Evolutionary conservation across 805 yeast species (phyloP), one percentile per base, ranked within the genome.

Genomic region (Wickerhamia fluorescens): DNA sequence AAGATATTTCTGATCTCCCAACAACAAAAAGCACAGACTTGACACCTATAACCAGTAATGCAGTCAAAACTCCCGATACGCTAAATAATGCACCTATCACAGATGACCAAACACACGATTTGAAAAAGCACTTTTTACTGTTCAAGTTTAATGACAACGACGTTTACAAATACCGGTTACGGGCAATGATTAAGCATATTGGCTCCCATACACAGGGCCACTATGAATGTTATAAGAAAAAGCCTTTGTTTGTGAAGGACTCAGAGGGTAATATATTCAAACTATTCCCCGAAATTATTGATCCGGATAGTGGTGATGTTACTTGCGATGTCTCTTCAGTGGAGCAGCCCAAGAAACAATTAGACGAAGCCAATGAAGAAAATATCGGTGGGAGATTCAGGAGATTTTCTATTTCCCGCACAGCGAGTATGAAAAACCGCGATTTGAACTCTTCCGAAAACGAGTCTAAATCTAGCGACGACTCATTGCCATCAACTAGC

Each of bases 161-260:
- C 37, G 49, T 48, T 19, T 59, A 54, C 35, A 66, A 58, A 23
- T 87, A 84, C 50, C 61, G 62, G 35, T 62, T 92, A 20, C 71
- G 68, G 37, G 81, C 96, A 0, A 60, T 85, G 37, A 75, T 92
- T 12, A 71, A 87, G 40, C 97, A 92, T 50, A 74, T 78, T 25
- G 98, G 98, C 0, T 76, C 89, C 1, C 96, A 88, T 53, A 69
- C 77, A 13, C 72, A 75, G 24, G 97, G 97, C 1, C 97, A 88
- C 48, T 88, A 87, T 49, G 95, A 88, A 45, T 84, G 95, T 44
- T 85, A 75, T 49, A 77, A 82, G 37, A 75, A 75, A 27, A 88
- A 87, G 48, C 89, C 92, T 2, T 50, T 68, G 3, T 68, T 66
- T 32, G 74, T 63, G 29, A 72, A 68, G 36, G 61, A 60, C 33